A percentile compares a stretch with the other conserved stretches of the same genome.
Evolutionary conservation across 1,284 basidiomycete species (phyloP).

Genomic region (Trametes sp.): DNA sequence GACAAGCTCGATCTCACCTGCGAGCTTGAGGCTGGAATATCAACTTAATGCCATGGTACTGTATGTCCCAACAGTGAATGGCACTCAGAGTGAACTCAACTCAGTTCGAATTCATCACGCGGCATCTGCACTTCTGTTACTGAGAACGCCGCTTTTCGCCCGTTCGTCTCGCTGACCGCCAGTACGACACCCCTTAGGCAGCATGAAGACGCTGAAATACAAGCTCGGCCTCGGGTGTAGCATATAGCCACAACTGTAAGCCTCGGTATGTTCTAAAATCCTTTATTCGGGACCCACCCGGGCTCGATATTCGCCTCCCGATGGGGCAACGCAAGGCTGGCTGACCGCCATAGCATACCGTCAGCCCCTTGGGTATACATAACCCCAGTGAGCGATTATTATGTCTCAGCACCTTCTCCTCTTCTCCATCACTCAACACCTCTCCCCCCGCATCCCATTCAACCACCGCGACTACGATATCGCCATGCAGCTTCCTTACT

Average conservation of each 20-base stretch:
- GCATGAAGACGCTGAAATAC: background rate
- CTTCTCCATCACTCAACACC: background rate
- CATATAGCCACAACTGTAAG: too few relatives aligned
- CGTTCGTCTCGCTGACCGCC: too few relatives aligned
- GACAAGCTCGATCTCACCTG: too few relatives aligned
- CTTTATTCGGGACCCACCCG: background rate
- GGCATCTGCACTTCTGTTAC: too few relatives aligned
- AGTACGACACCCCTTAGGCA: too few relatives aligned
- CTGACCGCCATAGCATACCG: background rate
- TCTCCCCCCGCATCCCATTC: background rate
- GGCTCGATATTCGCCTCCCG: background rate
- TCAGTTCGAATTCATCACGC: too few relatives aligned
- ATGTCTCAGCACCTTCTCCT: background rate
- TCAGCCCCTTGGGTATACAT: background rate
- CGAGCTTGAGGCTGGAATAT: too few relatives aligned
- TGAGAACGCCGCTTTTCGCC: too few relatives aligned
- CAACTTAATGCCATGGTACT: too few relatives aligned
- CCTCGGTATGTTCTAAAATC: background rate
- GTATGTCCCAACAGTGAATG: too few relatives aligned
- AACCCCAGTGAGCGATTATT: background rate
- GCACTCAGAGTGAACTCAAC: too few relatives aligned
- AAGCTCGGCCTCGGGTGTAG: background rate
- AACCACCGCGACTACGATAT: background rate
- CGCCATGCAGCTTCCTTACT: constrained; percentile 17
- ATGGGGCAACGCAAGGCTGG: background rate